Conservation (phyloP, 495 filamentous ascomycete species). For the Hypoxylon fuscum region DNA sequence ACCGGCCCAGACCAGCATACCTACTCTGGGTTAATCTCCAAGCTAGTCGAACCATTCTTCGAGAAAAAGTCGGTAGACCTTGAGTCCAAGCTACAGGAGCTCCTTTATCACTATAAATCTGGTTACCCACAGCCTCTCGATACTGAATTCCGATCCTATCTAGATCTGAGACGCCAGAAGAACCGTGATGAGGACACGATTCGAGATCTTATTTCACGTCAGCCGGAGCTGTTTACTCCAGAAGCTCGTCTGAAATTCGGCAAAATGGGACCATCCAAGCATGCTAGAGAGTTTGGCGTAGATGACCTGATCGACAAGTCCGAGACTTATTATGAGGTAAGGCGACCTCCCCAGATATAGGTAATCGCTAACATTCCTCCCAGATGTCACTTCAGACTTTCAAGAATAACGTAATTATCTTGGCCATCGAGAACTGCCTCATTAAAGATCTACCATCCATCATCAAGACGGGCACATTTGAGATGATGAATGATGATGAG, state of each 20-base stretch:
- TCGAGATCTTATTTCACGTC: slow-evolving; percentile 19
- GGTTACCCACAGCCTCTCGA: slow-evolving; percentile 43
- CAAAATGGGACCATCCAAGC: not conserved
- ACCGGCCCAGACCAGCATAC: slow-evolving; percentile 35
- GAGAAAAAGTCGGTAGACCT: slow-evolving; percentile 42
- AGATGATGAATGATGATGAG: slow-evolving; percentile 34
- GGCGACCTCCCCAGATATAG: not conserved
- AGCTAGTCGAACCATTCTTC: slow-evolving; percentile 50
- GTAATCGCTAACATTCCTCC: slow-evolving; percentile 3
- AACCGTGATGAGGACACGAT: slow-evolving; percentile 15
- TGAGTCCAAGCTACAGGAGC: slow-evolving; percentile 48
- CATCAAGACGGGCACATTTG: slow-evolving; percentile 22
- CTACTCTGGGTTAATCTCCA: slow-evolving; percentile 39
- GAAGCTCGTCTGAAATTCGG: slow-evolving; percentile 6
- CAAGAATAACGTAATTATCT: slow-evolving; percentile 47
- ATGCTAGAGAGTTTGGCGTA: slow-evolving; percentile 38
- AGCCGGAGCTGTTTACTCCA: slow-evolving; percentile 26
- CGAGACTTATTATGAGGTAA: slow-evolving; percentile 49
- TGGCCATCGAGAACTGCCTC: slow-evolving; percentile 45
- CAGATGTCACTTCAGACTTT: slow-evolving; percentile 48
- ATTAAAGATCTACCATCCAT: slow-evolving; percentile 37
- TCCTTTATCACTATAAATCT: slow-evolving; percentile 47
- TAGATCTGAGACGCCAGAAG: slow-evolving; percentile 10
- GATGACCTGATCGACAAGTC: slow-evolving; percentile 48
- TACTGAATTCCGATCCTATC: slow-evolving; percentile 31